Evolutionary conservation across 2,329 filamentous ascomycete genomes (phyloP), one percentile per base, ranked within the genome.

Genomic region (Trichoderma sp.): DNA sequence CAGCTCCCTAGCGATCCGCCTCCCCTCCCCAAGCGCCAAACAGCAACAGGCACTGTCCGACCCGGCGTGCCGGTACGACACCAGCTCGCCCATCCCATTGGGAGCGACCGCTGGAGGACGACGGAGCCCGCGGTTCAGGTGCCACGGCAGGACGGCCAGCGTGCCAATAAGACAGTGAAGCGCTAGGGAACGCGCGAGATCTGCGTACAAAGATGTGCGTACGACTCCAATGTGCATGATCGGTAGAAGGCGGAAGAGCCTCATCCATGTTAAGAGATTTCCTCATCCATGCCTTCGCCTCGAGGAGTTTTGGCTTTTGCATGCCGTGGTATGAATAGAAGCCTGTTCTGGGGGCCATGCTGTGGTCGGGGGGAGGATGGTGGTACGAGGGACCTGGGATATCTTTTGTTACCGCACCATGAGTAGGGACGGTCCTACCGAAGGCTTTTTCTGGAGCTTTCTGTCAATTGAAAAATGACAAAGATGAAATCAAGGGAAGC

Each of bases 191-290:
- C 39, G 65, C 54, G 61, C 65, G 48, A 64, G 65, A 66, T 66
- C 65, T 66, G 61, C 65, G 61, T 45, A 59, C 55, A 64, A 56
- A 57, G 51, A 66, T 55, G 52, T 56, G 54, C 48, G 65, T 64
- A 43, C 61, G 44, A 66, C 61, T 66, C 45, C 39, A 60, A 64
- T 57, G 54, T 66, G 65, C 65, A 66, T 63, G 59, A 66, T 66
- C 64, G 63, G 24, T 66, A 30, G 43, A 63, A 56, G 28, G 4
- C n/a, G 43, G 34, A 62, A 47, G 34, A 58, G 59, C 54, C 64
- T 51, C 58, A 66, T 43, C 58, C 64, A 66, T 52, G 56, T 44
- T n/a, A 24, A 24, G 48, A 30, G 21, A 50, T 63, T 62, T 62
- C 48, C 58, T 54, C 58, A 62, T 62, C 48, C 24, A 51, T 64